Percentiles rank a stretch among this genome's conserved stretches.
phyloP scores from a whole-genome alignment of 2,329 filamentous ascomycete species.

The Pseudocercospora macadamiae region DNA sequence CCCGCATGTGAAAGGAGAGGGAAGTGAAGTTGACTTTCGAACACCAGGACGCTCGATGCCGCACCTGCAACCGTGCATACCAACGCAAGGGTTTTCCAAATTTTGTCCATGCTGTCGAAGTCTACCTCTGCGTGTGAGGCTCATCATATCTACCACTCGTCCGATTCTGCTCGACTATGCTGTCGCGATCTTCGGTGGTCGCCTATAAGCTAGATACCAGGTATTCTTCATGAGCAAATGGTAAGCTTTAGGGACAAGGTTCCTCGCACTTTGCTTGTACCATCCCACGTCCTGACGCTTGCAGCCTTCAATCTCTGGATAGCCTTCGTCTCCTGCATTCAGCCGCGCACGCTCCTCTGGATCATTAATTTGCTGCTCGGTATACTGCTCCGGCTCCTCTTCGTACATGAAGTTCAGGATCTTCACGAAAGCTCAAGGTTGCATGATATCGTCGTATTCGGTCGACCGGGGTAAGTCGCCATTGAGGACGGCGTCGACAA shows the following conservation, averaged over 20 bases:
- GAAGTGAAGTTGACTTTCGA: too few relatives aligned
- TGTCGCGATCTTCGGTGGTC: constrained; percentile 8
- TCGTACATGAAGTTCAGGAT: not conserved
- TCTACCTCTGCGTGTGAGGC: not conserved
- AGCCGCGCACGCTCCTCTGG: not conserved
- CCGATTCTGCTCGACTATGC: too few relatives aligned
- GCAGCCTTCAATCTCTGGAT: not conserved
- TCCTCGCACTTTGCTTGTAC: not conserved
- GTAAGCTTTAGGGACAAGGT: not conserved
- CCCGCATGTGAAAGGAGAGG: too few relatives aligned
- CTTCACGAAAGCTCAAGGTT: constrained; percentile 8
- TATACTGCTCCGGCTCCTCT: not conserved
- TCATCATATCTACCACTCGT: too few relatives aligned
- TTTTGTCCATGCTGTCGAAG: too few relatives aligned
- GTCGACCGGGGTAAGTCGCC: constrained; percentile 2
- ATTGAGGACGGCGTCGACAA: constrained; percentile 4
- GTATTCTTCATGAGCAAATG: not conserved
- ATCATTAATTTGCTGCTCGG: constrained; percentile 4
- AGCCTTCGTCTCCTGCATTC: not conserved
- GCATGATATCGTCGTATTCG: not conserved
- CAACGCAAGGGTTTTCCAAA: too few relatives aligned
- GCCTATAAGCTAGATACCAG: not conserved
- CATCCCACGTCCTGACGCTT: not conserved
- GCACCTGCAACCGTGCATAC: too few relatives aligned
- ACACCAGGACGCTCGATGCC: too few relatives aligned